Evolutionary conservation across 1,284 basidiomycete species (phyloP), one percentile per base, ranked within the genome.

Genomic region (Afroboletus lepidellus): DNA sequence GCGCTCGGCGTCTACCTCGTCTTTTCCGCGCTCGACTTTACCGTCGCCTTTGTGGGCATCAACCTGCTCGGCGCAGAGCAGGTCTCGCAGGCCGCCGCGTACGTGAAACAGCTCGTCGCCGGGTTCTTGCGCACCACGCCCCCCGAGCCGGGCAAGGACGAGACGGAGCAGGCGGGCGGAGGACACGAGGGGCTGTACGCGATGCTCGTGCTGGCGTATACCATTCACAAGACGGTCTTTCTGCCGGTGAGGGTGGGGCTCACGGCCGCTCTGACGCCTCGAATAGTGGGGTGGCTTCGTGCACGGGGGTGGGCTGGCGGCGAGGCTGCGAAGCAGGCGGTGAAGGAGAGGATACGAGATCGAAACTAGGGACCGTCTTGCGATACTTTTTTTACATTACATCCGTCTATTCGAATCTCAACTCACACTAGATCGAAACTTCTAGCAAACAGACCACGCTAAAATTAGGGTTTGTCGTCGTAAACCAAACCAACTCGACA

Each of bases 181-280:
- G 78, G 80, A 2, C 77, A 81, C 3, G 87, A 90, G 63, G 81
- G 89, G 25, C 72, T 98, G 8, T 95, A 92, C 71, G 94, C 95
- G 32, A 97, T 98, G 81, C 73, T 94, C 37, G 83, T 93, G 0
- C 75, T 99, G 54, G 96, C 97, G 8, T 99, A 95, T 70, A 90
- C 91, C 8, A 85, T 99, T 49, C 96, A 99, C 80, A 99, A 99
- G 75, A 97, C 94, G 0, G 68, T 94, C 0, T 87, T 98, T 64
- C 69, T 98, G n/a, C 96, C 97, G 7, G 70, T 98, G 20, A 76
- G 97, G 21, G 83, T 98, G 0, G 95, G 92, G 0, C 70, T 96
- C 56, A 98, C 96, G 0, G 94, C 92, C 2, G 87, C 85, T 1
- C 74, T 94, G 53, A 97, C 94, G 1, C 95, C 95, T 0, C 80